Evolutionary conservation across 2,329 filamentous ascomycete genomes (phyloP).

Genomic region (Grosmannia serpens): DNA sequence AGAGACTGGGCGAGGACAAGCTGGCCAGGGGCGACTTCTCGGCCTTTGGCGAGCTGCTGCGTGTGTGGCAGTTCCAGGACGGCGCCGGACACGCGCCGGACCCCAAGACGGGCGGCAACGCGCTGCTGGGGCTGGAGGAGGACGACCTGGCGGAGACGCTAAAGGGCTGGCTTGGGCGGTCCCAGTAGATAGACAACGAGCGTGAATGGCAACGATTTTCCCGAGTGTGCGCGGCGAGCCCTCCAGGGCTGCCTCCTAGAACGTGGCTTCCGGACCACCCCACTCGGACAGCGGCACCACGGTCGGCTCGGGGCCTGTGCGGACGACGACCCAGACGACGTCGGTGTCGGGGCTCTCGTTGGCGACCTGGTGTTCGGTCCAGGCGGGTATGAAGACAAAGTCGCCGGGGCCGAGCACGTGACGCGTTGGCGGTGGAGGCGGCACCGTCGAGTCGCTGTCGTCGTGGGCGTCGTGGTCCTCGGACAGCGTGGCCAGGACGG

Average conservation of each 20-base stretch:
- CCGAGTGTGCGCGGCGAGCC: too few relatives aligned
- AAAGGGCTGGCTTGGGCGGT: conserved; percentile 5
- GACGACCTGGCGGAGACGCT: conserved; percentile 12
- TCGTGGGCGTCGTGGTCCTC: conserved; percentile 24
- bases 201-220: too few relatives aligned
- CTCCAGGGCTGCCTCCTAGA: background rate
- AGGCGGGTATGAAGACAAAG: conserved; percentile 59
- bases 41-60: conserved; percentile 19
- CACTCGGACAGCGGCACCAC: conserved; percentile 53
- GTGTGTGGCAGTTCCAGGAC: conserved; percentile 21
- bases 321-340: conserved; percentile 55
- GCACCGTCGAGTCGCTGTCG: conserved; percentile 26
- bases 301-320: conserved; percentile 47
- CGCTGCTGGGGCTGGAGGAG: conserved; percentile 16
- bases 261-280: conserved; percentile 34
- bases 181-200: background rate
- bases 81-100: conserved; percentile 21
- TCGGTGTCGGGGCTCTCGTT: conserved; percentile 47
- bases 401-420: conserved; percentile 51
- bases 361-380: conserved; percentile 57
- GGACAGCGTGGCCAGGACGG: conserved; percentile 46
- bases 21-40: conserved; percentile 26
- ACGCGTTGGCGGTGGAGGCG: conserved; percentile 34
- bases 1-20: conserved; percentile 28
- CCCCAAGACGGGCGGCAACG: conserved; percentile 13